phyloP scores from a whole-genome alignment of 176 grass and related monocot genomes.

The Carex cristatella region DNA sequence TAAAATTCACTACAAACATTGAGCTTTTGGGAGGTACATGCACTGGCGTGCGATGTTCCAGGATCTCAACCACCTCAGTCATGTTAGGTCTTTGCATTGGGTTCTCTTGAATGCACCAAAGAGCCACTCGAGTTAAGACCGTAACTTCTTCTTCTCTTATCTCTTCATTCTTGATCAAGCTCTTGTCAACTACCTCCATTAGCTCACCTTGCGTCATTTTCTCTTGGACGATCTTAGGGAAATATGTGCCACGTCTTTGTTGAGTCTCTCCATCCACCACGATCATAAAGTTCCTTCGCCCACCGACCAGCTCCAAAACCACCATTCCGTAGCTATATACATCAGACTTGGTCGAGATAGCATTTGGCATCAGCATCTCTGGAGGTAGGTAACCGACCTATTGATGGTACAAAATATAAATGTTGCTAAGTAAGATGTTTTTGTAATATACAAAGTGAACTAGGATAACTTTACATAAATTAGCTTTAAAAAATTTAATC shows the following conservation, averaged over 20 bases:
- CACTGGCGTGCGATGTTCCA: constrained; percentile 30
- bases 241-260: background rate
- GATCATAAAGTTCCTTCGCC: constrained; percentile 30
- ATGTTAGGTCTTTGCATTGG: constrained; percentile 35
- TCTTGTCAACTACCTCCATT: no score
- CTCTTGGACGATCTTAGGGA: no score
- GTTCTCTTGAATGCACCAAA: constrained; percentile 38
- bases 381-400: no score
- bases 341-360: constrained; percentile 16
- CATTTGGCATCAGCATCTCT: no score
- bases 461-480: no score
- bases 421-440: no score
- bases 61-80: constrained; percentile 24
- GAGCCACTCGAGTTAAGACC: constrained; percentile 2
- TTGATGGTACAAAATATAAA: no score
- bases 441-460: no score
- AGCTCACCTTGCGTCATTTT: no score
- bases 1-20: constrained; percentile 17
- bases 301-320: constrained; percentile 48
- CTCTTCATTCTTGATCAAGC: no score
- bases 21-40: constrained; percentile 30
- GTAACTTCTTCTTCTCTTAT: constrained; percentile 9
- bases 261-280: background rate
- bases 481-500: no score
- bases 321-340: constrained; percentile 64